A percentile compares a stretch with the other conserved stretches of the same genome.
Conservation (phyloP, 2,329 filamentous ascomycete genomes). For the Curvularia hawaiiensis region DNA sequence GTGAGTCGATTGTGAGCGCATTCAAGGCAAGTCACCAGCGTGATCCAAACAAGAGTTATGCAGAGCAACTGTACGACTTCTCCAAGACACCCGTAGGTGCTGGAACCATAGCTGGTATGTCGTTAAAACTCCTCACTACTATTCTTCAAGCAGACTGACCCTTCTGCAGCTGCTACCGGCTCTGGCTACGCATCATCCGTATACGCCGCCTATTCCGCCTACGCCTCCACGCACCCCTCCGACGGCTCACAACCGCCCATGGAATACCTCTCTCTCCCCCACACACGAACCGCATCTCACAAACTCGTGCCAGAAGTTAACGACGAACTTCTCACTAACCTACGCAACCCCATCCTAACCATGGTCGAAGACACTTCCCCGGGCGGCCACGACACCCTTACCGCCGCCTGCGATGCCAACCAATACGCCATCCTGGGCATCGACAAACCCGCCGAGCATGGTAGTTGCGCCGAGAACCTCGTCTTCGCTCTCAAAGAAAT, state of each 20-base stretch:
- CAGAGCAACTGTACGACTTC: conserved; percentile 57
- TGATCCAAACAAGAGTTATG: conserved; percentile 55
- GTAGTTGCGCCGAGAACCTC: conserved; percentile 56
- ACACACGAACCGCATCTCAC: conserved; percentile 50
- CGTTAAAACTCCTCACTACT: not conserved
- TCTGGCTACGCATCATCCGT: conserved; percentile 54
- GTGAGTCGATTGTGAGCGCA: conserved; percentile 49
- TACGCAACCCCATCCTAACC: conserved; percentile 54
- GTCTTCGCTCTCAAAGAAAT: conserved; percentile 56
- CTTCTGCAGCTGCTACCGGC: conserved; percentile 49
- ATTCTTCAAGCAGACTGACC: conserved; percentile 1
- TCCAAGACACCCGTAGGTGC: conserved; percentile 58
- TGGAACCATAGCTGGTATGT: conserved; percentile 50
- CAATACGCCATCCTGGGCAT: conserved; percentile 51
- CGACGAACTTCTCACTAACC: conserved; percentile 53
- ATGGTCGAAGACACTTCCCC: conserved; percentile 53
- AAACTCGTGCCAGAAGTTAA: conserved; percentile 50
- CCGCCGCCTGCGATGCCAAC: conserved; percentile 54
- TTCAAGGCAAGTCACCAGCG: conserved; percentile 53
- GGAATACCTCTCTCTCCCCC: conserved; percentile 55
- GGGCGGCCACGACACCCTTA: conserved; percentile 54
- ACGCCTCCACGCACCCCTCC: conserved; percentile 43
- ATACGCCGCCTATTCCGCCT: conserved; percentile 57
- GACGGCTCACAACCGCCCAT: conserved; percentile 47
- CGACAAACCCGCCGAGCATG: conserved; percentile 53